Evolutionary conservation across 2,329 filamentous ascomycete species (phyloP), one percentile per base, ranked within the genome.

Genomic region (Hypocrella siamensis): DNA sequence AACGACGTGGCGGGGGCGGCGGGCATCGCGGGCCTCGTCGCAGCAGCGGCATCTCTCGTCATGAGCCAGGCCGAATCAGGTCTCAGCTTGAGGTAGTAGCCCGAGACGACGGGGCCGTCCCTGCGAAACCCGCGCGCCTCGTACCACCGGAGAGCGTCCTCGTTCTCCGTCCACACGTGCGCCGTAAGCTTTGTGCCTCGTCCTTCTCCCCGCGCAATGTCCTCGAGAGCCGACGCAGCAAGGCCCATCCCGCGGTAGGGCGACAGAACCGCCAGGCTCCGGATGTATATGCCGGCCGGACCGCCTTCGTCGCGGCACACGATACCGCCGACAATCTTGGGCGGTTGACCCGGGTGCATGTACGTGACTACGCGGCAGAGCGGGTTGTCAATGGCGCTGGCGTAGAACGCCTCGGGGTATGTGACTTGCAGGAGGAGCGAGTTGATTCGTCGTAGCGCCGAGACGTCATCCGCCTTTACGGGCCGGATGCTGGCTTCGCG

Each of bases 91-190:
- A 66, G 56, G 49, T 79, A 79, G 47, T 79, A 79, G 3, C 64
- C 65, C 21, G 58, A 48, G 8, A 75, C 47, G n/a, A 60, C 56
- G 22, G 58, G 43, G 11, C 56, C 59, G 30, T 63, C 57, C 31
- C 58, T 56, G 35, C 46, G 43, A 46, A 79, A 79, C 3, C 71
- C 70, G 8, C 70, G 61, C 17, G 60, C 57, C 19, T 56, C 44
- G 51, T 79, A 79, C 74, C 75, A 79, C 35, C 57, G 57, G 38
- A 78, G 51, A 0, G 65, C 75, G 15, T 77, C 73, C 3, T 65
- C 61, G 46, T 77, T 78, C 36, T 72, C 63, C 9, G 73, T 74
- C 75, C 75, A 79, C 12, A 79, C 75, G 47, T 79, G 75, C 4
- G 75, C 75, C 40, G 71, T 77, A 12, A 75, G 10, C 7, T 14